A percentile compares a stretch with the other conserved stretches of the same genome.
phyloP scores from a whole-genome alignment of 2,329 filamentous ascomycete genomes.

The Coleophoma crateriformis region DNA sequence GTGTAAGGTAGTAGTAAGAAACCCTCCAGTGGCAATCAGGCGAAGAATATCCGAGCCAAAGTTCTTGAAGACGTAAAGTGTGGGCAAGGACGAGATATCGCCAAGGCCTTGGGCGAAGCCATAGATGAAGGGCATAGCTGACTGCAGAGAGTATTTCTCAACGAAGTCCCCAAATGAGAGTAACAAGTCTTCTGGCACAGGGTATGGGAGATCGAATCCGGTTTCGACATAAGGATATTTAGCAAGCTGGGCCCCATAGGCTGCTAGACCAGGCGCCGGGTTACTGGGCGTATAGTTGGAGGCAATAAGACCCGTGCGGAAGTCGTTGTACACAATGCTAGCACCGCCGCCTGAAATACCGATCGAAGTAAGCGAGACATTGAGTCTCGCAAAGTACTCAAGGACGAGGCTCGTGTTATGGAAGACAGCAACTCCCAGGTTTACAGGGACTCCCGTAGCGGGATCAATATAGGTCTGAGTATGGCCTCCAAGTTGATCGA shows the following conservation, averaged over 20 bases:
- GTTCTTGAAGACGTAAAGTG: conserved; percentile 39
- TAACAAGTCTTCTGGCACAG: conserved; percentile 14
- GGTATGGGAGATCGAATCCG: conserved; percentile 34
- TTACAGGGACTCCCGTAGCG: conserved; percentile 23
- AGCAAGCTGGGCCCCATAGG: conserved; percentile 16
- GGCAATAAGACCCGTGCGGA: conserved; percentile 5
- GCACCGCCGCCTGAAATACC: not conserved
- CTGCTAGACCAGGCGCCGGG: conserved; percentile 2
- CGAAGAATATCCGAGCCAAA: conserved; percentile 19
- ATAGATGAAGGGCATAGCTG: conserved; percentile 34
- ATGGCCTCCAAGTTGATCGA: conserved; percentile 38
- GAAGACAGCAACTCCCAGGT: conserved; percentile 29
- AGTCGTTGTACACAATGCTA: not conserved
- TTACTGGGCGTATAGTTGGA: conserved; percentile 1
- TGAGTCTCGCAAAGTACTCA: conserved; percentile 7
- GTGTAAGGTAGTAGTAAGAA: conserved; percentile 1
- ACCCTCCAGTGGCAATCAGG: not conserved
- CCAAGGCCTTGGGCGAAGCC: conserved; percentile 36
- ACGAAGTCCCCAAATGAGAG: conserved; percentile 17
- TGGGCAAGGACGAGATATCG: conserved; percentile 35
- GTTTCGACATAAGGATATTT: conserved; percentile 26
- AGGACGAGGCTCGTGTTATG: conserved; percentile 5
- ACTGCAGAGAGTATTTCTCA: conserved; percentile 29
- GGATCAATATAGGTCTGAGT: conserved; percentile 39
- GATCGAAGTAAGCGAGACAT: not conserved